Evolutionary conservation across 1,139 yeast species (phyloP).

Genomic region (Zygoascus meyerae): DNA sequence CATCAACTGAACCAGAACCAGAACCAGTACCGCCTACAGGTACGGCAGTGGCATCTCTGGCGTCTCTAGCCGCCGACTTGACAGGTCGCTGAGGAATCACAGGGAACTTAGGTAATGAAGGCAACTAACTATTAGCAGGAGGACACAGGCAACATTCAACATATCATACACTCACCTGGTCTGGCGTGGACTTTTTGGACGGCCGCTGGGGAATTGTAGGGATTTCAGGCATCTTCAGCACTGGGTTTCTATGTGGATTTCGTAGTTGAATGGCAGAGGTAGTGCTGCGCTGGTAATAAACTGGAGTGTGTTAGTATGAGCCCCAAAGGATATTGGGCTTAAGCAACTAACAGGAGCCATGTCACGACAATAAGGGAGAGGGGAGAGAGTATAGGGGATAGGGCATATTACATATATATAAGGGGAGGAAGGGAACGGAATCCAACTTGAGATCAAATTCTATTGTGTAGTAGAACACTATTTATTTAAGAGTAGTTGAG

Average conservation of each 20-base stretch:
- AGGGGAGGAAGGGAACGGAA: too few species aligned
- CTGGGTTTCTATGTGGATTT: not conserved
- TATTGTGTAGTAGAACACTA: not conserved
- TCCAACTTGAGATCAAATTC: too few species aligned
- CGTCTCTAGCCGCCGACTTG: not conserved
- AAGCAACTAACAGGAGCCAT: not conserved
- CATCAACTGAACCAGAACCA: not conserved
- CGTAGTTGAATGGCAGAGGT: not conserved
- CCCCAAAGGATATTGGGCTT: not conserved
- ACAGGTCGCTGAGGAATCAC: conserved; percentile 1
- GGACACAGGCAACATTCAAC: not conserved
- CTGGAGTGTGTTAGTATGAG: not conserved
- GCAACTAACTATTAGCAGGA: not conserved
- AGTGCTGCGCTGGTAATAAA: not conserved
- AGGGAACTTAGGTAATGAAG: not conserved
- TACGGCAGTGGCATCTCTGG: not conserved
- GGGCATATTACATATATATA: not conserved
- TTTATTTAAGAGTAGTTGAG: conserved; percentile 34
- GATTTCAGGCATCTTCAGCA: conserved; percentile 1
- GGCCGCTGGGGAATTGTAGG: conserved; percentile 9
- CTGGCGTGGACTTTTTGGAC: not conserved
- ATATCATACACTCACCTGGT: not conserved
- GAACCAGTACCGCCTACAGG: not conserved
- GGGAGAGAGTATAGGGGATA: not conserved
- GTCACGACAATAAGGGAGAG: not conserved